phyloP scores from a whole-genome alignment of 352 stramenopile genomes.

The Pythium brassicae region DNA sequence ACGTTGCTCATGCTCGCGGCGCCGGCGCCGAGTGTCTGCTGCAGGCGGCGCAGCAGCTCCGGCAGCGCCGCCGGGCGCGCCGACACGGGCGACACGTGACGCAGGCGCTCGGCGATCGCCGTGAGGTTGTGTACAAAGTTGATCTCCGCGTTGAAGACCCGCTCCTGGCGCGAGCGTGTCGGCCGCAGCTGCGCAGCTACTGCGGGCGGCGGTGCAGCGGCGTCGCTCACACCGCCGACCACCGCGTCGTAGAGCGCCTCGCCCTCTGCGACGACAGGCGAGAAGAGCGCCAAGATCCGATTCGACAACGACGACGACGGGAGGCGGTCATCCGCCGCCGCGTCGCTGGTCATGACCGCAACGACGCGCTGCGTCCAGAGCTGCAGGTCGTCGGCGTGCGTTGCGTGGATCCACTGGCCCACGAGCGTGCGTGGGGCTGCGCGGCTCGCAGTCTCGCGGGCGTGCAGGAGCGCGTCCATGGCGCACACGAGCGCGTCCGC shows the following conservation, averaged over 20 bases:
- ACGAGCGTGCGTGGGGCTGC: conserved; percentile 16
- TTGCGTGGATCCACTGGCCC: conserved; percentile 24
- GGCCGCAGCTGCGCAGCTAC: neutral
- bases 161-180: conserved; percentile 15
- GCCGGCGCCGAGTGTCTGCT: conserved; percentile 10
- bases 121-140: conserved; percentile 31
- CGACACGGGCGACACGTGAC: conserved; percentile 16
- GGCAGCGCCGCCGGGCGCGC: conserved; percentile 8
- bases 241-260: conserved; percentile 3
- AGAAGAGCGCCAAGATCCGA: conserved; percentile 11
- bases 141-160: conserved; percentile 24
- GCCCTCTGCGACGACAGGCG: conserved; percentile 2
- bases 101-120: conserved; percentile 24
- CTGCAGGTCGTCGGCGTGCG: conserved; percentile 8
- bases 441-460: conserved; percentile 9
- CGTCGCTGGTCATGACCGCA: neutral
- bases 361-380: conserved; percentile 7
- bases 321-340: neutral
- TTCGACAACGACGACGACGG: neutral
- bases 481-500: conserved; percentile 14
- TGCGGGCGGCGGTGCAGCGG: neutral
- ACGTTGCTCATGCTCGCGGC: neutral
- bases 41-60: conserved; percentile 13
- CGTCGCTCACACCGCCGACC: neutral
- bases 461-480: conserved; percentile 22